Evolutionary conservation across 257 asterid species (phyloP), one percentile per base, ranked within the genome.

Genomic region (Sherardia arvensis): DNA sequence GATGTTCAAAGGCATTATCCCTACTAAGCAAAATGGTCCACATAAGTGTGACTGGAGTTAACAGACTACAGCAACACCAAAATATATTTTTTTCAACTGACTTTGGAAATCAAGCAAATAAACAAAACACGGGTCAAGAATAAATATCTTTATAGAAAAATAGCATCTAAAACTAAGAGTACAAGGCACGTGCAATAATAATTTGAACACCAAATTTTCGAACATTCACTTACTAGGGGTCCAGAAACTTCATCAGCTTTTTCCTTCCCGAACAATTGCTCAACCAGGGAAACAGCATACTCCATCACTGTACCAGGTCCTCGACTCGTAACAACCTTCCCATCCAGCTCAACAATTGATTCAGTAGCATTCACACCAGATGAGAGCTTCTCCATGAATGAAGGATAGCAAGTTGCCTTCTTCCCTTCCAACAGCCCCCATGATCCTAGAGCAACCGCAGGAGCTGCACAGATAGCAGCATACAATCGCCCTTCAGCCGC

Each of bases 391-490:
- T 85, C 95, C 98, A 87, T 85, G 76, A 79, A 92, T 11, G 95
- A 79, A 7, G 98, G 98, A 73, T 88, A 82, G 73, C 98, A 92
- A 32, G 97, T 92, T 64, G 98, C 98, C 74, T 86, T 86, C 78
- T 85, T 75, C 57, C 95, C 98, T 78, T 87, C 85, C 71, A 92
- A 66, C 69, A 92, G 77, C 40, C 95, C 97, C 98, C 98, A 92
- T 14, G 97, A 80, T 33, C 89, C 97, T 71, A 92, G 89, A 20
- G 88, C 95, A 57, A 88, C 91, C 15, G 97, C 97, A 59, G 98
- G 97, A 73, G 98, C 83, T 17, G 98, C 98, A 80, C 98, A 92
- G 70, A 92, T 85, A 55, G 98, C 98, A 56, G 95, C 95, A 79
- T 79, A 88, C 12, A 81, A 71, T 40, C 81, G 79, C 48, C 73